Base-by-base conservation (phyloP, 1,284 basidiomycete genomes). In the Ustilago tritici region DNA sequence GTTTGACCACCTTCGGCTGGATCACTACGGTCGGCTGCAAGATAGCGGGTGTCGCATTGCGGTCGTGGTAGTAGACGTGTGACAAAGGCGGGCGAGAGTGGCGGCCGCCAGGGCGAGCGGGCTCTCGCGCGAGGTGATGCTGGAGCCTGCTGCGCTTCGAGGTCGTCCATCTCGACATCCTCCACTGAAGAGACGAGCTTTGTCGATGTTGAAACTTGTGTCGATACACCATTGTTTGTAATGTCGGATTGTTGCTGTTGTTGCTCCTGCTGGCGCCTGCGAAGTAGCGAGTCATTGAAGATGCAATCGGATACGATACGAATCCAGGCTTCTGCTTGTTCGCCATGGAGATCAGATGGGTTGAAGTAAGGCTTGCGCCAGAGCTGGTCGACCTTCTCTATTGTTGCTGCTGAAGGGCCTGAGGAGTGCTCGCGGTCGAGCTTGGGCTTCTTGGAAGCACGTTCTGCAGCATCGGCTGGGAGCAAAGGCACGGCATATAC, bases 401-500 rank as follows among this genome's bases (percentile, higher is more conserved):
- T 35, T 9, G 61, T 57, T 10, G 58, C 47, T 19, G 63, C 56
- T 8, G 61, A 49, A 19, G 59, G 47, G 14, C 40, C 40, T 23
- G 50, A 2, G 7, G 53, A 8, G 31, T 19, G 15, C 4, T 15
- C 4, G 31, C 3, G 28, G 50, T 69, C 66, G 31, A 70, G 50
- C 46, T 61, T 77, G 34, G 61, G 65, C 64, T 57, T 77, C 38
- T 77, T 77, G 38, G 54, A 43, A 19, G 55, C 56, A 53, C 52
- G 55, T 23, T 56, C 53, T 3, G 40, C 4, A 8, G 58, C 55
- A 23, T 19, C 54, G 28, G 50, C 57, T 19, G 89, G 89, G n/a
- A 87, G 78, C 9, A 92, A 78, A 1, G 91, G 90, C 52, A 93
- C 87, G 1, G 89, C 89, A 78, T 91, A 92, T 12, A 93, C 88